These are phyloP conservation scores for Arthrobotrys sinensis DNA, from an alignment of 2,329 filamentous ascomycete genomes.

Conservation along the genomic window DNA sequence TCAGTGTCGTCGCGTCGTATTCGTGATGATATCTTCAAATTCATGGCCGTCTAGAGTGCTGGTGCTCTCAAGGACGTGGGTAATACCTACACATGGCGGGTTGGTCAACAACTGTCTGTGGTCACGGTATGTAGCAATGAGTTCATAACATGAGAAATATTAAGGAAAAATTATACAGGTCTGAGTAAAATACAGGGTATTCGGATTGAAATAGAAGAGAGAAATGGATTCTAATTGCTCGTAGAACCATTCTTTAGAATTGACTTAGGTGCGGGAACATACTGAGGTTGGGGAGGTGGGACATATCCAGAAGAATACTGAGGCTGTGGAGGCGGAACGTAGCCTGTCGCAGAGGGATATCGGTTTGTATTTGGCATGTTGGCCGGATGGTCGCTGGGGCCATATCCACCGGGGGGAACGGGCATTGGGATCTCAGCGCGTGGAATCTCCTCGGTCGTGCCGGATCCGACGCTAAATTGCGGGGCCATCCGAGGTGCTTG, in stretches of 20 bases:
- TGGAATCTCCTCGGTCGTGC: constrained; percentile 59
- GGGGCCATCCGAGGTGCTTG: constrained; percentile 54
- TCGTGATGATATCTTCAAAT: constrained; percentile 40
- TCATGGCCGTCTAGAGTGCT: constrained; percentile 30
- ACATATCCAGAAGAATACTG: constrained; percentile 42
- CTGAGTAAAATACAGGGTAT: constrained; percentile 31
- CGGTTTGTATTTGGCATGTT: constrained; percentile 23
- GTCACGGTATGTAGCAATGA: constrained; percentile 19
- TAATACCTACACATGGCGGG: constrained; percentile 55
- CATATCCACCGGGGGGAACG: constrained; percentile 56
- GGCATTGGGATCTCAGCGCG: constrained; percentile 59
- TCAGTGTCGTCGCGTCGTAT: constrained; percentile 50
- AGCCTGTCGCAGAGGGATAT: constrained; percentile 55
- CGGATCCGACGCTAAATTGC: constrained; percentile 51
- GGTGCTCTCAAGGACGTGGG: constrained; percentile 45
- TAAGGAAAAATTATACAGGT: constrained; percentile 15
- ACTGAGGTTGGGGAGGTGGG: constrained; percentile 59
- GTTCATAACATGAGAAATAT: neutral
- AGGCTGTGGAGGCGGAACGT: constrained; percentile 48
- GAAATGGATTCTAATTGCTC: constrained; percentile 46
- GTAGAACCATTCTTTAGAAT: constrained; percentile 59
- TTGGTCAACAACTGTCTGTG: constrained; percentile 59
- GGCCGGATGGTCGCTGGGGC: constrained; percentile 31
- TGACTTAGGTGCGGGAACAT: constrained; percentile 59
- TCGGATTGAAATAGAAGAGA: constrained; percentile 3